Evolutionary conservation across 169 alveolate genomes (phyloP), one percentile per base, ranked within the genome.

Genomic region (Plasmodium berghei): DNA sequence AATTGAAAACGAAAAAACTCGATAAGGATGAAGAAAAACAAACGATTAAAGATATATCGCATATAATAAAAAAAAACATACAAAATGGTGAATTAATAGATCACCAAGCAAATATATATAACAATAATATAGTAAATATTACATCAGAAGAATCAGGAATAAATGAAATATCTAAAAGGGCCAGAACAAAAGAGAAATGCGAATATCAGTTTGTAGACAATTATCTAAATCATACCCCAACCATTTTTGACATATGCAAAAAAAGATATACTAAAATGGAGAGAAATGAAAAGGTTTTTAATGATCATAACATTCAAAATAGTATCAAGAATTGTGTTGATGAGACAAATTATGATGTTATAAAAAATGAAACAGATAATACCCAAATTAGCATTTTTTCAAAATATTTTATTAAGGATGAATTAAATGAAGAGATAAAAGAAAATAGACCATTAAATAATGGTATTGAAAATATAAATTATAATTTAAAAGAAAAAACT

Each of bases 341-440:
- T 52, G 59, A 52, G 0, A 52, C 59, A 52, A 52, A 73, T 45
- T 73, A 18, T 20, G 22, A 10, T 40, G 54, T 42, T 14, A 49
- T 73, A 56, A 62, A 49, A 18, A 59, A 63, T 56, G 87, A 59
- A 45, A 45, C 18, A 59, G 12, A 9, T 28, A 1, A 42, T 59
- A 49, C 4, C 22, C 48, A 52, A 49, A 40, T 14, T 2, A 45
- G 1, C 18, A 5, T 12, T 0, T 5, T 56, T 9, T 56, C 18
- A 42, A 46, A 49, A 5, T 18, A 9, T 12, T 12, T 12, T 40
- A 40, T 6, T 22, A 22, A 59, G 5, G 58, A 26, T 52, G 20
- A 48, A 64, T 49, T 70, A 77, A 40, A 22, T 64, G 69, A 77
- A 45, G 4, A 52, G 26, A 49, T 49, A 14, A 48, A 58, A 49